Percentiles rank a stretch among this genome's conserved stretches.
Conservation (phyloP, 2,329 filamentous ascomycete species). For the Neospermospora avenae region DNA sequence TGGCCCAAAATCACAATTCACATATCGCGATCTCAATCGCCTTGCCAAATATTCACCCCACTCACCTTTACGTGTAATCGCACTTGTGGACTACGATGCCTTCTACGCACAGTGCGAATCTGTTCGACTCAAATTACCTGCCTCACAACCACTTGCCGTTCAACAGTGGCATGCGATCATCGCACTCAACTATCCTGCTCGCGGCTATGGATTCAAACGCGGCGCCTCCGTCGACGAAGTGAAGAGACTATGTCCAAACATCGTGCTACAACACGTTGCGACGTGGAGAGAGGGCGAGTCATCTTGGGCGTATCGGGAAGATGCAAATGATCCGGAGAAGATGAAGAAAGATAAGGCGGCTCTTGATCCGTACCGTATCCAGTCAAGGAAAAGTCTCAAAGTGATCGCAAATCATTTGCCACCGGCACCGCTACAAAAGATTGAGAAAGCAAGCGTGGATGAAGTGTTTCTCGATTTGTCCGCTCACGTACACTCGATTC, state of each 20-base stretch:
- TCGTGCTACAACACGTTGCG: constrained; percentile 88
- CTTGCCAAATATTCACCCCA: constrained; percentile 67
- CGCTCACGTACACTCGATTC: constrained; percentile 70
- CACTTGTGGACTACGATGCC: constrained; percentile 92
- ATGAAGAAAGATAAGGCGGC: constrained; percentile 91
- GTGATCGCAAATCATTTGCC: constrained; percentile 68
- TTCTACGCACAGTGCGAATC: constrained; percentile 98
- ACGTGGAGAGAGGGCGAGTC: constrained; percentile 92
- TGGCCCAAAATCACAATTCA: constrained; percentile 65
- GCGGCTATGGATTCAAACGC: constrained; percentile 72
- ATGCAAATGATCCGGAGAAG: constrained; percentile 62
- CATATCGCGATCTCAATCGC: constrained; percentile 76
- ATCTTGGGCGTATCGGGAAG: constrained; percentile 85
- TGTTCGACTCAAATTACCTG: constrained; percentile 71
- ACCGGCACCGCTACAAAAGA: constrained; percentile 61
- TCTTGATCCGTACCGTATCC: constrained; percentile 82
- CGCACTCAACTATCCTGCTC: constrained; percentile 91
- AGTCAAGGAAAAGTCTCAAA: constrained; percentile 78
- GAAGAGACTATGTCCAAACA: constrained; percentile 78
- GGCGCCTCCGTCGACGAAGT: constrained; percentile 80
- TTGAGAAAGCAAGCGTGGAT: constrained; percentile 94
- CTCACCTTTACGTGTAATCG: constrained; percentile 79
- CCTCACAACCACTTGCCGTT: constrained; percentile 83
- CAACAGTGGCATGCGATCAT: constrained; percentile 79
- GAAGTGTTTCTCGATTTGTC: constrained; percentile 95